phyloP scores from a whole-genome alignment of 257 asterid species.

The Vinca minor region DNA sequence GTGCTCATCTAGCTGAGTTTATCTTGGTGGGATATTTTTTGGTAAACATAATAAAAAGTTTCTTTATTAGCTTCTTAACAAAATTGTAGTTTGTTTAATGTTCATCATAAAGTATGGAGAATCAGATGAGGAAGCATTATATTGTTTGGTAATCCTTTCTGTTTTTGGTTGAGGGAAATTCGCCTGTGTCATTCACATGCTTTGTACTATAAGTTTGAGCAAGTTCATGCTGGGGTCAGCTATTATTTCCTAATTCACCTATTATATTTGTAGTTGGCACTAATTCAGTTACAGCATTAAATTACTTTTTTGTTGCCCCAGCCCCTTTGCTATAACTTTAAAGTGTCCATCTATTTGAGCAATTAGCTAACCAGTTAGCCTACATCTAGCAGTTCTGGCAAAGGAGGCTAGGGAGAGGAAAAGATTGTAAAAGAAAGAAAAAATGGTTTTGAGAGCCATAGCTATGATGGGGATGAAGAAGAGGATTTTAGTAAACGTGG shows the following conservation, averaged over 20 bases:
- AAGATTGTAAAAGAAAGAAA: neutral
- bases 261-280: neutral
- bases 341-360: neutral
- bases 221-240: neutral
- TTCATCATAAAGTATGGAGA: conserved; percentile 73
- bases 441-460: neutral
- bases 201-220: conserved; percentile 1
- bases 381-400: neutral
- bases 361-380: neutral
- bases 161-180: conserved; percentile 28
- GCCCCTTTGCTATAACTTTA: neutral
- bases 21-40: neutral
- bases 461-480: neutral
- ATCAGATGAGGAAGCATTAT: conserved; percentile 66
- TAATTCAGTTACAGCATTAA: too few relatives aligned
- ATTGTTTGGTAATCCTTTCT: conserved; percentile 16
- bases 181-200: neutral
- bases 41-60: neutral
- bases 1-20: neutral
- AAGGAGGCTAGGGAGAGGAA: neutral
- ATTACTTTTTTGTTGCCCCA: neutral
- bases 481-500: neutral
- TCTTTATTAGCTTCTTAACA: neutral
- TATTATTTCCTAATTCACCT: too few relatives aligned
- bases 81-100: conserved; percentile 6